Conservation (phyloP, 441 rosid species). For the Rhodomyrtus psidioides region DNA sequence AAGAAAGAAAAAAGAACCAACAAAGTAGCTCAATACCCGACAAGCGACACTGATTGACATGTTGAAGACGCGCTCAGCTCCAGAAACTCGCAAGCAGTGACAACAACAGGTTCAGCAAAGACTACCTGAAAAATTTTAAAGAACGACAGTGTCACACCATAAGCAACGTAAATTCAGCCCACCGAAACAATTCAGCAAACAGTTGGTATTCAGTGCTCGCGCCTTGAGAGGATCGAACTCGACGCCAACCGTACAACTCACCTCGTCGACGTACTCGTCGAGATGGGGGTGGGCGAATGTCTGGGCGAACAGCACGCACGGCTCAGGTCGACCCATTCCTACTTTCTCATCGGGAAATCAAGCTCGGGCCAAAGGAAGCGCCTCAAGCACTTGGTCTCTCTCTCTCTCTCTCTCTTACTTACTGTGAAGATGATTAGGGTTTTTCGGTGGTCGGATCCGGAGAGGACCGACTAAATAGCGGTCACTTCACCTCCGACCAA, state of each 20-base stretch:
- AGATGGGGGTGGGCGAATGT: slow-evolving; percentile 89
- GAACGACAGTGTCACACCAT: background rate
- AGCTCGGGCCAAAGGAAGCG: background rate
- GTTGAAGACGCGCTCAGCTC: slow-evolving; percentile 85
- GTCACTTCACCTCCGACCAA: background rate
- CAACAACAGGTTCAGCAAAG: slow-evolving; percentile 85
- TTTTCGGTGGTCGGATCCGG: background rate
- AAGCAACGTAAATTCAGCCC: background rate
- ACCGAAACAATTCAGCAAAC: background rate
- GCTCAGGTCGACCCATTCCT: slow-evolving; percentile 83
- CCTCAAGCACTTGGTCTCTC: background rate
- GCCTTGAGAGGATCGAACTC: background rate
- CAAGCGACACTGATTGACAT: slow-evolving; percentile 69
- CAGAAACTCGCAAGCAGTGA: slow-evolving; percentile 90
- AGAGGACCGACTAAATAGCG: background rate
- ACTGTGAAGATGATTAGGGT: background rate
- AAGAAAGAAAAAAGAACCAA: background rate
- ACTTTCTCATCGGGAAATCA: background rate
- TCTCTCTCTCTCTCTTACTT: background rate
- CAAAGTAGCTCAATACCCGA: slow-evolving; percentile 44
- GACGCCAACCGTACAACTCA: slow-evolving; percentile 8
- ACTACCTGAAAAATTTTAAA: slow-evolving; percentile 43
- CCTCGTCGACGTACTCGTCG: slow-evolving; percentile 99
- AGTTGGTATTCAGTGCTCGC: background rate
- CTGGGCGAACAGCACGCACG: slow-evolving; percentile 88